Conservation (phyloP, 2,329 filamentous ascomycete species). For the Diaporthe citrichinensis region DNA sequence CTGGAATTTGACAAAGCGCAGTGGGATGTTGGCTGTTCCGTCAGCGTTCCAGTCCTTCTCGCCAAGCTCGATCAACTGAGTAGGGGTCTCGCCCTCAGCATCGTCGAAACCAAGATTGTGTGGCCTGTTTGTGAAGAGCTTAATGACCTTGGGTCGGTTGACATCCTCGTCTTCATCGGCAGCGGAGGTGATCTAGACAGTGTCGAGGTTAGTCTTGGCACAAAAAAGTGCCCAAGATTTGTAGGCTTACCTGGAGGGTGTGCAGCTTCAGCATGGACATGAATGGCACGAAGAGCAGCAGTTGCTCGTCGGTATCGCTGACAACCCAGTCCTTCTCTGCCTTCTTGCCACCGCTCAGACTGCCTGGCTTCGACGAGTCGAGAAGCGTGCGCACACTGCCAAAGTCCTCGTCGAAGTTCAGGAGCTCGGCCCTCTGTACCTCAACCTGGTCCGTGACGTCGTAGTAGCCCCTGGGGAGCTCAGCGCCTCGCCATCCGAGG, state of each 20-base stretch:
- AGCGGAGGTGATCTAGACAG: slow-evolving; percentile 83
- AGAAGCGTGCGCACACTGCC: slow-evolving; percentile 83
- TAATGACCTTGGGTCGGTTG: slow-evolving; percentile 85
- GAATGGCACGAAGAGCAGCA: slow-evolving; percentile 94
- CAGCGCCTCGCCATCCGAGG: slow-evolving; percentile 79
- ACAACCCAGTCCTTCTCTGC: slow-evolving; percentile 86
- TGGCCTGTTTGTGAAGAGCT: slow-evolving; percentile 88
- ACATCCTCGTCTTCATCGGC: slow-evolving; percentile 76
- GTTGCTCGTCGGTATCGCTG: slow-evolving; percentile 96
- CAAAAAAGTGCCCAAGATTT: not conserved
- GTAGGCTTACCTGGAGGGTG: slow-evolving; percentile 73
- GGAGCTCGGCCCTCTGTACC: slow-evolving; percentile 82
- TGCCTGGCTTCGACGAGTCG: slow-evolving; percentile 75
- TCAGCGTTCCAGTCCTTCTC: slow-evolving; percentile 86
- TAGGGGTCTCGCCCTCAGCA: slow-evolving; percentile 86
- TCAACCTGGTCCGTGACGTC: slow-evolving; percentile 90
- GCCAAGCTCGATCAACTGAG: slow-evolving; percentile 83
- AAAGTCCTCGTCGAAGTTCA: slow-evolving; percentile 86
- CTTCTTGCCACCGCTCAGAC: slow-evolving; percentile 70
- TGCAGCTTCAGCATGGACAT: slow-evolving; percentile 90
- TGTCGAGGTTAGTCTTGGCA: slow-evolving; percentile 19
- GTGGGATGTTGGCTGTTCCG: slow-evolving; percentile 77
- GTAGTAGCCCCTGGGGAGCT: slow-evolving; percentile 82
- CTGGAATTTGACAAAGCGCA: slow-evolving; percentile 98
- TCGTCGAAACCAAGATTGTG: slow-evolving; percentile 96